A percentile compares a stretch with the other conserved stretches of the same genome.
Evolutionary conservation across 306 rosid species (phyloP).

Genomic region (Parietaria judaica): DNA sequence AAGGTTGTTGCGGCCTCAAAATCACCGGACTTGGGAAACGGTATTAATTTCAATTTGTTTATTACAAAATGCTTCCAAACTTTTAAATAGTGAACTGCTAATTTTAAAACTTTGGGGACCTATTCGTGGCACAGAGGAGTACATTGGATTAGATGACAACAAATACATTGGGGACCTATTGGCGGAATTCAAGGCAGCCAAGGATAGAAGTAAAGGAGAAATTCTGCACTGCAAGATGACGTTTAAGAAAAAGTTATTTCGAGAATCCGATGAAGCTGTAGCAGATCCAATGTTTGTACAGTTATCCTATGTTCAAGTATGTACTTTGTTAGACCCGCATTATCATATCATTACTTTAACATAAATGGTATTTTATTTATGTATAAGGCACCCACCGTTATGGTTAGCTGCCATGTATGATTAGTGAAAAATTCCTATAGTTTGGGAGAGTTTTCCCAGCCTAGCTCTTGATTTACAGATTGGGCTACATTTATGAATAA

Average conservation of each 20-base stretch:
- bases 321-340: background rate
- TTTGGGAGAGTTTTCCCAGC: background rate
- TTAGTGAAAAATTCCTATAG: too few species aligned
- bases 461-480: too few species aligned
- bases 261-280: conserved; percentile 93
- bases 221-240: conserved; percentile 77
- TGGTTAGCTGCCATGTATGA: too few species aligned
- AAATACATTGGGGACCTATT: conserved; percentile 82
- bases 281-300: conserved; percentile 89
- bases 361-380: background rate
- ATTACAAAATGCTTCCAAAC: background rate
- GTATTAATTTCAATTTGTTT: conserved; percentile 21
- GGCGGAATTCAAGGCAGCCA: conserved; percentile 75
- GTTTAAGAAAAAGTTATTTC: conserved; percentile 77
- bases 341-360: background rate
- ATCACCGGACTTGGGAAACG: conserved; percentile 73
- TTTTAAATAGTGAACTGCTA: too few species aligned
- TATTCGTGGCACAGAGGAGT: too few species aligned
- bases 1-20: conserved; percentile 68
- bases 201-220: conserved; percentile 92
- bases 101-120: too few species aligned
- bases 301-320: conserved; percentile 85
- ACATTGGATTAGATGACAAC: conserved; percentile 81
- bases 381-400: background rate
- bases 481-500: background rate